Conservation (phyloP, 305 asterid species). For the Plantago lanceolata region DNA sequence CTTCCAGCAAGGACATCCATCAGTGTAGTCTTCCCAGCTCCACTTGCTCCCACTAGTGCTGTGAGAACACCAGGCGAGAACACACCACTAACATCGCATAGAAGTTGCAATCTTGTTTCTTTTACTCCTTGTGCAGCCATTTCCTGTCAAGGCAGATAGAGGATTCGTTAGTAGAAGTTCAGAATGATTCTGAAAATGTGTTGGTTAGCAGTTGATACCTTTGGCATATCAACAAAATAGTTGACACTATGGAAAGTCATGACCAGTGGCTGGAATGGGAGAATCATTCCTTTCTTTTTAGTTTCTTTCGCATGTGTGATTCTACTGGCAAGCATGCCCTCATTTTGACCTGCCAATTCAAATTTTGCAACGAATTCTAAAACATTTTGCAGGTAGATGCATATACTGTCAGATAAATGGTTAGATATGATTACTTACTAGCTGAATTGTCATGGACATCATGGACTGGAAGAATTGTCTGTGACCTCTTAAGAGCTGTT, state of each 20-base stretch:
- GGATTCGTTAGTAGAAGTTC: constrained; percentile 9
- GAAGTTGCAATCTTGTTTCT: constrained; percentile 66
- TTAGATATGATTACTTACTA: constrained; percentile 19
- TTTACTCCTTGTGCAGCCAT: constrained; percentile 67
- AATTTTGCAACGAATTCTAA: constrained; percentile 10
- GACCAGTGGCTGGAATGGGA: constrained; percentile 77
- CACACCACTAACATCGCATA: constrained; percentile 71
- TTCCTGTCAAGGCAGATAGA: constrained; percentile 44
- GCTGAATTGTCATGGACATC: constrained; percentile 31
- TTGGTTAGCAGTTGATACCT: constrained; percentile 39
- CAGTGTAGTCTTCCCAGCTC: constrained; percentile 93
- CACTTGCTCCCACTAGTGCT: constrained; percentile 85
- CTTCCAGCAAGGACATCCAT: constrained; percentile 97
- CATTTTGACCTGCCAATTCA: constrained; percentile 36
- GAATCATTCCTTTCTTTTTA: constrained; percentile 73
- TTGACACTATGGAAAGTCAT: constrained; percentile 79
- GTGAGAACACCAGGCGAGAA: constrained; percentile 85
- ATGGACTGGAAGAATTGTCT: constrained; percentile 46
- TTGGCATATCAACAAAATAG: constrained; percentile 88
- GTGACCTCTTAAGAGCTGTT: constrained; percentile 59
- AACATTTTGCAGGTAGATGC: constrained; percentile 15
- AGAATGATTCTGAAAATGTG: constrained; percentile 6
- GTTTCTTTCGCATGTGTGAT: constrained; percentile 21
- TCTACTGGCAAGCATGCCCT: constrained; percentile 20
- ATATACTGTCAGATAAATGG: constrained; percentile 6